These are phyloP conservation scores for Raddia guianensis DNA, from an alignment of 176 grass and related monocot species.

Conservation along the genomic window DNA sequence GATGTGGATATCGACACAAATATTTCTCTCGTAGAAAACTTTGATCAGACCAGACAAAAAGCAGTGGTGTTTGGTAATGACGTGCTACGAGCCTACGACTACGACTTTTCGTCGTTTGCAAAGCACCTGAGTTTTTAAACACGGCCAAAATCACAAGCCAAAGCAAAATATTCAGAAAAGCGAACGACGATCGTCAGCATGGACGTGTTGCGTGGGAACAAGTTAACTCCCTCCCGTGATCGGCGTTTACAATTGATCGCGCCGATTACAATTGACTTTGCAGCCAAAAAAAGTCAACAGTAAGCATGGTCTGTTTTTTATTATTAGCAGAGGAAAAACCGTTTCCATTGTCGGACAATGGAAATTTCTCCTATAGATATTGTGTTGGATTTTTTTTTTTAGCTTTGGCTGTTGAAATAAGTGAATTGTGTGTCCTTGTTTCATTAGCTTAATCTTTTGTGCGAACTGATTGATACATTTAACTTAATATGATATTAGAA, in stretches of 20 bases:
- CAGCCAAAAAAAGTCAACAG: background rate
- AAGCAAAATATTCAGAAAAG: background rate
- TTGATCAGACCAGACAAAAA: background rate
- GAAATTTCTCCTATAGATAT: too few relatives aligned
- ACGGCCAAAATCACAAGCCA: background rate
- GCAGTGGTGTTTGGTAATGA: background rate
- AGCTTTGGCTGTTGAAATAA: too few relatives aligned
- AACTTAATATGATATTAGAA: too few relatives aligned
- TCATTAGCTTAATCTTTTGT: too few relatives aligned
- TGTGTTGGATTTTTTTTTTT: too few relatives aligned
- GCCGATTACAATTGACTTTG: background rate
- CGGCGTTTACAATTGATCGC: background rate
- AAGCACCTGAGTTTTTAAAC: background rate
- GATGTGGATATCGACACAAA: background rate
- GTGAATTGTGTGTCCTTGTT: too few relatives aligned
- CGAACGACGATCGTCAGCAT: background rate
- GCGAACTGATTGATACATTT: too few relatives aligned
- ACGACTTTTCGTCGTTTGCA: background rate
- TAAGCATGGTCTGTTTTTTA: background rate
- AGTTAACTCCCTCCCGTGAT: background rate
- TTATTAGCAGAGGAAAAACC: too few relatives aligned
- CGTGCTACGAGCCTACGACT: background rate
- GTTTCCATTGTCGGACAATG: too few relatives aligned
- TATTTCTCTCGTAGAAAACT: background rate
- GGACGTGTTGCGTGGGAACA: background rate